Base-by-base conservation (phyloP, 768 basidiomycete species). In the Thelephora aurantiotincta region DNA sequence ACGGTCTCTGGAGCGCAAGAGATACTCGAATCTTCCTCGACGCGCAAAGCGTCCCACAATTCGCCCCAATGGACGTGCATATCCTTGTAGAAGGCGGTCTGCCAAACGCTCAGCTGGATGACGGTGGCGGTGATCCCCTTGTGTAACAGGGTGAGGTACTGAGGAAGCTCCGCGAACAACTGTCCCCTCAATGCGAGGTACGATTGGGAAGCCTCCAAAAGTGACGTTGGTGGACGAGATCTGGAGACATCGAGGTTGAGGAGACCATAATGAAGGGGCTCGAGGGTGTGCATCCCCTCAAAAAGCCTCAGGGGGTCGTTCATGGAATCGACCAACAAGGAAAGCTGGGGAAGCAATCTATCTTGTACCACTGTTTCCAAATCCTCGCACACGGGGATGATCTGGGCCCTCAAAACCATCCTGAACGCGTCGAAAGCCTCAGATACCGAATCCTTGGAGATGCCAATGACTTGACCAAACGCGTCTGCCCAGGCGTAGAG, bases 101-200 rank as follows among this genome's bases (percentile, higher is more conserved):
- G 86, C 49, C 76, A 69, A 5, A 63, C 61, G 0, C 73, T 73
- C 22, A 88, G 64, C 20, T 74, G 67, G 2, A 66, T 54, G 0
- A 85, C 68, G 46, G 72, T 69, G 4, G 68, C 58, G 0, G 66
- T 67, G 33, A 85, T 67, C 14, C 83, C 85, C n/a, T 63, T 64
- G 51, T 82, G 71, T 48, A 88, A 60, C 14, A 79, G 65, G 5
- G 50, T 52, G 14, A 87, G 61, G 55, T 83, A 81, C 1, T 63
- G 58, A 0, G 88, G 88, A 3, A 91, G 71, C 52, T 91, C 88
- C 0, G 71, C 66, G 0, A 72, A 72, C 5, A 91, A 70, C 52
- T 88, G 82, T 0, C 73, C 81, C 4, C 83, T 73, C 4, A 91
- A 69, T 0, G 84, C 86, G 18, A 86, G 68, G 59, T 88, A 91